These are phyloP conservation scores for Plectosphaerella plurivora DNA, from an alignment of 2,329 filamentous ascomycete species.

Conservation along the genomic window DNA sequence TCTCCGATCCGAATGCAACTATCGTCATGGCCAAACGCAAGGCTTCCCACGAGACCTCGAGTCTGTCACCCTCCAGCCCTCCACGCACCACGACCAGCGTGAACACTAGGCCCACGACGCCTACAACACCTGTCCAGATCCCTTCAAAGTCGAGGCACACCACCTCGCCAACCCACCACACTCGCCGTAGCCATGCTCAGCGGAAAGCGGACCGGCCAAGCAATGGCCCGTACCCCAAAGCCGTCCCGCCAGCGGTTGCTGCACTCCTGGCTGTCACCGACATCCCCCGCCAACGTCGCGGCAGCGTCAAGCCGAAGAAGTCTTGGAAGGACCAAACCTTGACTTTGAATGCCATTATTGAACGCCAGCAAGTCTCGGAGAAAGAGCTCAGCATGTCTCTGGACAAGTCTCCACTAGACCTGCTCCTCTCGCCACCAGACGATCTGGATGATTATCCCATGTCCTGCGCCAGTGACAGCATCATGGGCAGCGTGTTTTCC, in stretches of 20 bases:
- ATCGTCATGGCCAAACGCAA: slow-evolving; percentile 14
- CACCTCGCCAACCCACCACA: slow-evolving; percentile 25
- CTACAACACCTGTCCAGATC: slow-evolving; percentile 52
- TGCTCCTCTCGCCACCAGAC: slow-evolving; percentile 58
- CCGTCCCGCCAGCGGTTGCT: slow-evolving; percentile 54
- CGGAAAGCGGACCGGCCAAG: slow-evolving; percentile 28
- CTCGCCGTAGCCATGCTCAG: slow-evolving; percentile 28
- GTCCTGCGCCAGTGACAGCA: slow-evolving; percentile 44
- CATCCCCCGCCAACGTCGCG: slow-evolving; percentile 47
- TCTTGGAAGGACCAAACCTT: slow-evolving; percentile 24
- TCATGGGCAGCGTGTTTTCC: slow-evolving; percentile 46
- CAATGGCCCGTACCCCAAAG: slow-evolving; percentile 46
- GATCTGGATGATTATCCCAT: slow-evolving; percentile 44
- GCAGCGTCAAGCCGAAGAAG: slow-evolving; percentile 21
- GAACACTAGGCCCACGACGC: slow-evolving; percentile 13
- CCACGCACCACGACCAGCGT: slow-evolving; percentile 13
- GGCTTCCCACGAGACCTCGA: slow-evolving; percentile 12
- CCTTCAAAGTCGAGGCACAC: slow-evolving; percentile 36
- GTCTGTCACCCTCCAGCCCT: slow-evolving; percentile 13
- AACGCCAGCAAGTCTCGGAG: slow-evolving; percentile 49
- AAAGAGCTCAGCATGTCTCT: slow-evolving; percentile 54
- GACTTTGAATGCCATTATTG: slow-evolving; percentile 53
- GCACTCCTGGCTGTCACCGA: slow-evolving; percentile 58
- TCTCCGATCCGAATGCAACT: slow-evolving; percentile 6
- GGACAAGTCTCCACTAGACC: slow-evolving; percentile 50